Conservation (phyloP, 257 asterid species). For the Mentha longifolia region DNA sequence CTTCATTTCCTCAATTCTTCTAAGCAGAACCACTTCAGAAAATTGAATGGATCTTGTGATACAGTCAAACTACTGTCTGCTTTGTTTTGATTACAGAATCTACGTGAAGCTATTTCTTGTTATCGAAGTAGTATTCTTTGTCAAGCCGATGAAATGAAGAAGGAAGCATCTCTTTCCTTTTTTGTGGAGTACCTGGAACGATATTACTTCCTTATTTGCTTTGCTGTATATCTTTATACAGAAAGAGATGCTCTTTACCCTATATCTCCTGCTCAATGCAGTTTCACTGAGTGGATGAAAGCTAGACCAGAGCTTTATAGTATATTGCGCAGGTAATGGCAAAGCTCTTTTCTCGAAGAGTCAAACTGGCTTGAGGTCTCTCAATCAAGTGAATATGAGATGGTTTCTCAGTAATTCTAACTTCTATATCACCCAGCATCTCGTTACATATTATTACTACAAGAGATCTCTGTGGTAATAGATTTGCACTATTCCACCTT, state of each 20-base stretch:
- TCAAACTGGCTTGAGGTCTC: slow-evolving; percentile 14
- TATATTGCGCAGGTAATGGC: slow-evolving; percentile 81
- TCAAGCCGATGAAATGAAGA: slow-evolving; percentile 97
- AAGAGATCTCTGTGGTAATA: slow-evolving; percentile 25
- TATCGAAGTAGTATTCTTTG: slow-evolving; percentile 89
- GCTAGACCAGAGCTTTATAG: slow-evolving; percentile 97
- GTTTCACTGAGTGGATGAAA: slow-evolving; percentile 97
- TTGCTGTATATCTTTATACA: slow-evolving; percentile 92
- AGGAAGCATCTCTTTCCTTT: slow-evolving; percentile 95
- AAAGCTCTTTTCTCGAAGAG: slow-evolving; percentile 30
- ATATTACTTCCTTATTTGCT: slow-evolving; percentile 96
- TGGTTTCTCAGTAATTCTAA: slow-evolving; percentile 29
- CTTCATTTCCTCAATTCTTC: slow-evolving; percentile 30
- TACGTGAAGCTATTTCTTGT: slow-evolving; percentile 93
- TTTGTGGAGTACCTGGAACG: slow-evolving; percentile 98
- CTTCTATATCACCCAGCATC: slow-evolving; percentile 29
- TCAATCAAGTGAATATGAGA: slow-evolving; percentile 30
- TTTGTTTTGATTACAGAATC: slow-evolving; percentile 61
- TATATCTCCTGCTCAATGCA: slow-evolving; percentile 62
- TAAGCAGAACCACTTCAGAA: slow-evolving; percentile 28
- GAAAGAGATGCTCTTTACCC: slow-evolving; percentile 73
- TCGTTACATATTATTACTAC: slow-evolving; percentile 12
- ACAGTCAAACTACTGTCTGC: slow-evolving; percentile 31
- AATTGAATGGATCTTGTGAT: slow-evolving; percentile 27
- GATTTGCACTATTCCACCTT: slow-evolving; percentile 16